Base-by-base conservation (phyloP, 805 yeast genomes). In the Clavispora phyllophila region DNA sequence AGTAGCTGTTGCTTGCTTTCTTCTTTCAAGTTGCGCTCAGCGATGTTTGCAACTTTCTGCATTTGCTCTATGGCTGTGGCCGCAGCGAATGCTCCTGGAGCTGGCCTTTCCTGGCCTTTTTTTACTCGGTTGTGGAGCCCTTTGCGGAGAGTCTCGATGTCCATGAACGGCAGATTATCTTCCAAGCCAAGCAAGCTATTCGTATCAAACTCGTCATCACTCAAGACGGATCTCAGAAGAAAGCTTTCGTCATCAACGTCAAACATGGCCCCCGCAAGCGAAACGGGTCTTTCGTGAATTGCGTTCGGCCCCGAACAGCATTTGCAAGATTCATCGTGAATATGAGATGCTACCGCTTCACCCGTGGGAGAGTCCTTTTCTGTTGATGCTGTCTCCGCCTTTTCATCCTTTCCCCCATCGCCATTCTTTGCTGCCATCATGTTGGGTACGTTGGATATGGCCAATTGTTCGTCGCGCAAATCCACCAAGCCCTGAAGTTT, bases 401-500 rank as follows among this genome's bases (percentile, higher is more conserved):
- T 7, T 8, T 33, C 17, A 15, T 3, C 28, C 19, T 7, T 14
- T 9, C 2, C 9, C 10, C 4, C 13, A 3, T n/a, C 19, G 27
- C 18, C 36, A 5, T 7, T 20, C 4, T 13, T 15, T 3, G 19
- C 27, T 3, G n/a, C 6, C 8, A 12, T 12, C 5, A 8, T 14
- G 7, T n/a, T 23, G 27, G 40, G 29, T 18, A 39, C 25, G 24
- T 41, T 35, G 20, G 4, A 26, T 13, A 71, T 47, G 36, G 73
- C 82, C 51, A 80, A 58, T 49, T 78, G 82, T 50, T 81, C 86
- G 53, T 82, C 86, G 50, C 82, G 75, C 43, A 81, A 60, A 45
- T 80, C 84, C 32, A 86, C 56, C 37, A 84, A 57, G 9, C 86
- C 84, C 26, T 76, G 70, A 22, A 89, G 62, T 54, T 84, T 75